Conservation (phyloP, 768 basidiomycete genomes). For the Fistulinella prunicolor region DNA sequence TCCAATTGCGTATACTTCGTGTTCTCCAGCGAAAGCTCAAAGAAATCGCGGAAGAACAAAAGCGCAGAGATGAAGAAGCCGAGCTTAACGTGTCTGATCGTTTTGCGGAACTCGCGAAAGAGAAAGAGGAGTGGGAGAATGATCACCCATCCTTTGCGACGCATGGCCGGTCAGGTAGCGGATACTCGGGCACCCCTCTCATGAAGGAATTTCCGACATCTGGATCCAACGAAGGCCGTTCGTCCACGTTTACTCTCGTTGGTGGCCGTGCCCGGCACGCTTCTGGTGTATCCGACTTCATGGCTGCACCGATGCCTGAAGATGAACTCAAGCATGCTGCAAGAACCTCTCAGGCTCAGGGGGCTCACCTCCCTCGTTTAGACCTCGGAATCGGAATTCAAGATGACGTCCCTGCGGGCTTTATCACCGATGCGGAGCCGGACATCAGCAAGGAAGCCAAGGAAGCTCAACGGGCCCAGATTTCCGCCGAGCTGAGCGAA, state of each 20-base stretch:
- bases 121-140: constrained; percentile 84
- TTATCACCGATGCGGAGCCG: constrained; percentile 50
- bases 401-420: constrained; percentile 69
- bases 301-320: constrained; percentile 56
- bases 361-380: constrained; percentile 60
- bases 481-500: constrained; percentile 46
- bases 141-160: constrained; percentile 67
- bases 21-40: constrained; percentile 75
- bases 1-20: constrained; percentile 84
- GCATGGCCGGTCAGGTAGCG: constrained; percentile 63
- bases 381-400: constrained; percentile 76
- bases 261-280: constrained; percentile 54
- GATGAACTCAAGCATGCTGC: constrained; percentile 58
- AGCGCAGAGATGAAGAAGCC: constrained; percentile 67
- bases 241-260: constrained; percentile 49
- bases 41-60: constrained; percentile 76
- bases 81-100: constrained; percentile 71
- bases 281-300: constrained; percentile 74
- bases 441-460: constrained; percentile 29
- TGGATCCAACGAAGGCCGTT: constrained; percentile 43
- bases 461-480: constrained; percentile 33
- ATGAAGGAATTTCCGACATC: constrained; percentile 60
- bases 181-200: constrained; percentile 58
- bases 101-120: constrained; percentile 60
- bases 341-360: constrained; percentile 46